A percentile compares a stretch with the other conserved stretches of the same genome.
These are phyloP conservation scores for Fraxinus nigra DNA, from an alignment of 305 asterid genomes.

Conservation along the genomic window DNA sequence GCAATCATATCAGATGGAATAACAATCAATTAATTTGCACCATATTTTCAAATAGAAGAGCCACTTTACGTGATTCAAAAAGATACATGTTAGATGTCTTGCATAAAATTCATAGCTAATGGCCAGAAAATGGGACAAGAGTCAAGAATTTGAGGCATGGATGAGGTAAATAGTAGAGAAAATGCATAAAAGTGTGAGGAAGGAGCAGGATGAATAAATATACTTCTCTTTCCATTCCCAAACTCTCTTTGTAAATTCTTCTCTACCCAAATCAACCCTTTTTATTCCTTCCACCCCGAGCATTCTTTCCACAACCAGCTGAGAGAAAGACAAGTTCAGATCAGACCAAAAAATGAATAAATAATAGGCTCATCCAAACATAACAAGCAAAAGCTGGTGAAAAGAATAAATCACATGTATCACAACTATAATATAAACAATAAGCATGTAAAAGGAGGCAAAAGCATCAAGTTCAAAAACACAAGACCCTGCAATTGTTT, in stretches of 20 bases:
- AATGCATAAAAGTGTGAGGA: neutral
- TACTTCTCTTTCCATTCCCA: constrained; percentile 99
- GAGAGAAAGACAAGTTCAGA: constrained; percentile 35
- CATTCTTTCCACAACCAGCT: constrained; percentile 99
- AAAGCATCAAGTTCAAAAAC: neutral
- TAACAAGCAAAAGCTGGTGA: constrained; percentile 15
- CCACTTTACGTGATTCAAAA: neutral
- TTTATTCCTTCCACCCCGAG: constrained; percentile 88
- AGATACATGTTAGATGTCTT: neutral
- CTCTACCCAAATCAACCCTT: constrained; percentile 87
- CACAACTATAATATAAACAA: neutral
- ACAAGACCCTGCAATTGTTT: constrained; percentile 5
- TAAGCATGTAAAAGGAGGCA: neutral
- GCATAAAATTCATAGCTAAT: neutral
- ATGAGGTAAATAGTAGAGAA: neutral
- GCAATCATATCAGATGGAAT: neutral
- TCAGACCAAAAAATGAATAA: constrained; percentile 18
- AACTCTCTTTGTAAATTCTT: constrained; percentile 81
- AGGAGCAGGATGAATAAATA: constrained; percentile 29
- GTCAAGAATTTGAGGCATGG: neutral
- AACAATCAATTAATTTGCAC: neutral
- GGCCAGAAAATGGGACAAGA: neutral
- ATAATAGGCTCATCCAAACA: constrained; percentile 10
- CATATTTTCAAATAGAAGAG: neutral
- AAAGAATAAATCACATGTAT: constrained; percentile 10